Conservation (phyloP, 1,284 basidiomycete genomes). For the Rhodotorula sp. region DNA sequence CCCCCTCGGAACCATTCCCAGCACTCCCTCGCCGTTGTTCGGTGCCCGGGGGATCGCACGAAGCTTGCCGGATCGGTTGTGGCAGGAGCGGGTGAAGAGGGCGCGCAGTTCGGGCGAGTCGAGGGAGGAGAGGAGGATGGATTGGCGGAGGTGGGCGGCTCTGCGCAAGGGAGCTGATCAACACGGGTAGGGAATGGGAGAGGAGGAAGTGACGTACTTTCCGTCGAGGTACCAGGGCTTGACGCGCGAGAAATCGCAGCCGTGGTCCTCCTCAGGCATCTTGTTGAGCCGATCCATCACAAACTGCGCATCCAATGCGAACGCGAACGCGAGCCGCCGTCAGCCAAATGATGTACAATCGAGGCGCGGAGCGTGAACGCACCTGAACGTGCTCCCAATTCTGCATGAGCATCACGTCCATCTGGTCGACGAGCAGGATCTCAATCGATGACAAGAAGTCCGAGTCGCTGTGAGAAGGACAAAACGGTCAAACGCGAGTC, state of each 20-base stretch:
- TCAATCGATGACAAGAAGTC: constrained; percentile 95
- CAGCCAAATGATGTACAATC: no score
- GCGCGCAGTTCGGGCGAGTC: constrained; percentile 85
- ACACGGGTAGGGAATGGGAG: neutral
- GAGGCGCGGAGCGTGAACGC: no score
- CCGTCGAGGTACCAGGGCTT: constrained; percentile 97
- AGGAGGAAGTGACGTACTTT: constrained; percentile 56
- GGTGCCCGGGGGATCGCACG: constrained; percentile 44
- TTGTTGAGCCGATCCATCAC: constrained; percentile 79
- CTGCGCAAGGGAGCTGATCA: constrained; percentile 49
- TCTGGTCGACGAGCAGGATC: constrained; percentile 85
- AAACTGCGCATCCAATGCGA: no score
- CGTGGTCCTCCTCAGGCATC: constrained; percentile 85
- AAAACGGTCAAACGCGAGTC: no score
- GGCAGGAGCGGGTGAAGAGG: constrained; percentile 68
- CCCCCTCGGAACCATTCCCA: constrained; percentile 65
- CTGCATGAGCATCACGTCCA: constrained; percentile 94
- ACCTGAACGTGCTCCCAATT: constrained; percentile 98
- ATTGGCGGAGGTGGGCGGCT: constrained; percentile 78
- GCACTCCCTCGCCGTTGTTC: constrained; percentile 60
- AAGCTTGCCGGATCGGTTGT: constrained; percentile 82
- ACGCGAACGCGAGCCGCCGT: no score
- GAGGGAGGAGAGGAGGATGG: constrained; percentile 80
- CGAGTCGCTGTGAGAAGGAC: constrained; percentile 44
- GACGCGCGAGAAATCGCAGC: constrained; percentile 92